Evolutionary conservation across 768 basidiomycete genomes (phyloP), one percentile per base, ranked within the genome.

Genomic region (Paxillus rubicundulus): DNA sequence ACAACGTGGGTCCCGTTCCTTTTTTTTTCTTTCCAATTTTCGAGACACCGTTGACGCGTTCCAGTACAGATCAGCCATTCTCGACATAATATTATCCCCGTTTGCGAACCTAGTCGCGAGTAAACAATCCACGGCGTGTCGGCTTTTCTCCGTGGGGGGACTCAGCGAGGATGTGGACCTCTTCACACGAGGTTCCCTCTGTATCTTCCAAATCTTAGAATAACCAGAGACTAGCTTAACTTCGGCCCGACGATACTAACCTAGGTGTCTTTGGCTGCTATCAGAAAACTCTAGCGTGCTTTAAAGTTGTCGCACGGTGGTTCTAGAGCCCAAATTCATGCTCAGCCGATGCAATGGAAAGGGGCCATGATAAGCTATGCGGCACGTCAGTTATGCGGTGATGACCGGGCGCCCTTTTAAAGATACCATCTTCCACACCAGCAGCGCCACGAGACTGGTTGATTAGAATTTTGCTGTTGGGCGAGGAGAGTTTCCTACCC

Each of bases 1-100:
- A n/a, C n/a, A n/a, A n/a, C n/a, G 64, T n/a, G 63, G 58, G 47
- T 71, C 60, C 53, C 63, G 60, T 30, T 46, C 63, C 32, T 64
- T n/a, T n/a, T n/a, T n/a, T n/a, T n/a, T n/a, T n/a, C n/a, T n/a
- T 53, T 8, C 64, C 60, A 13, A 62, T 49, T 9, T 60, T 52
- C 14, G 63, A 40, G 21, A 60, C 55, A 36, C 61, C 67, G 45
- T 65, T 57, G 24, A 60, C 60, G 30, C 59, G 53, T 18, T 59
- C 67, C 9, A 60, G 58, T 17, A 50, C 38, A 27, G 57, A 67
- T 55, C 56, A 59, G 3, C 53, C 53, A 30, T 59, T 58, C 12
- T 50, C 60, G 24, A 66, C 61, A 18, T 65, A 54, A 4, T 57
- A n/a, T 44, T 40, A 39, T 68, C 58, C 45, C 59, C 61, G 27